phyloP scores from a whole-genome alignment of 495 filamentous ascomycete genomes.

The Schizothecium vesticola region DNA sequence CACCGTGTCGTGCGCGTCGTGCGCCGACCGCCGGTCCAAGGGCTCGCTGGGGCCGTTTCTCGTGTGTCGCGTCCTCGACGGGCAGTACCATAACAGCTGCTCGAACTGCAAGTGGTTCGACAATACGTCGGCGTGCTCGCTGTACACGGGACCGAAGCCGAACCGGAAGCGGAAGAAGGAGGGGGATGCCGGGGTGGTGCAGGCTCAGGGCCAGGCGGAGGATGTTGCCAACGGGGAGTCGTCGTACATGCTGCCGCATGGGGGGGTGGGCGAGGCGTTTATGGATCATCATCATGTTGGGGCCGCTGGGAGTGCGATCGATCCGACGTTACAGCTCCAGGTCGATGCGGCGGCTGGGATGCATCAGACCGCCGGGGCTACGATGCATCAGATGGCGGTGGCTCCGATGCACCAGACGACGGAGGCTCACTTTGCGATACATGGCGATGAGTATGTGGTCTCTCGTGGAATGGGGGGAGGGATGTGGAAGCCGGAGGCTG shows the following conservation, averaged over 20 bases:
- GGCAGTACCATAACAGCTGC: conserved; percentile 30
- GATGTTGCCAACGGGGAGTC: background rate
- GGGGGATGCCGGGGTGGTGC: background rate
- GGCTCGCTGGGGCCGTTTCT: conserved; percentile 29
- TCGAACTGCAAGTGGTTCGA: conserved; percentile 39
- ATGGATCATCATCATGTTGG: background rate
- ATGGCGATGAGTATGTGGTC: background rate
- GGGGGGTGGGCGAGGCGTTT: background rate
- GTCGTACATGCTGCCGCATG: background rate
- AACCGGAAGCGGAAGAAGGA: conserved; percentile 34
- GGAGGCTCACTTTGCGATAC: background rate
- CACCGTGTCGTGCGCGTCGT: conserved; percentile 19
- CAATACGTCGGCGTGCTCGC: conserved; percentile 28
- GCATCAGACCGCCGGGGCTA: background rate
- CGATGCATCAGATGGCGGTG: background rate
- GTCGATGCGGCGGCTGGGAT: background rate
- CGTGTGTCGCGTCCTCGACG: conserved; percentile 23
- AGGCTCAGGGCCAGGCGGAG: background rate
- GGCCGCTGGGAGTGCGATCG: background rate
- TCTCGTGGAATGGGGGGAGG: background rate
- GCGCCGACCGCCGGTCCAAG: conserved; percentile 23
- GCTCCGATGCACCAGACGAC: background rate
- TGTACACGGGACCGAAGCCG: conserved; percentile 32
- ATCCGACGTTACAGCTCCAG: background rate
- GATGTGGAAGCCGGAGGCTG: background rate